phyloP scores from a whole-genome alignment of 148 eudicot species.

The Heliamphora exappendiculata region DNA sequence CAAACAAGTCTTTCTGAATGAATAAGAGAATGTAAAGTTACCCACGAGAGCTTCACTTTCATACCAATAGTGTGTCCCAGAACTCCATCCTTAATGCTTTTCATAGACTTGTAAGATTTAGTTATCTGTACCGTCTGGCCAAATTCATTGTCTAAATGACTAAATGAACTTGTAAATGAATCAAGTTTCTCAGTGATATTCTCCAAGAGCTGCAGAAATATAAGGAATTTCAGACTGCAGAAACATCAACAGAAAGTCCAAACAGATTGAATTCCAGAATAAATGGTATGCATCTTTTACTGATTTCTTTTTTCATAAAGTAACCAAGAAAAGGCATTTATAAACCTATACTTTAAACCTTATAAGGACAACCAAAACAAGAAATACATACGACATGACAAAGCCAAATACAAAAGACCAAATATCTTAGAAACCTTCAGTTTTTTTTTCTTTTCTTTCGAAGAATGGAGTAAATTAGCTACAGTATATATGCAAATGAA shows the following conservation, averaged over 20 bases:
- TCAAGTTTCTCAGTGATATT: constrained; percentile 73
- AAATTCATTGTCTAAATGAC: constrained; percentile 78
- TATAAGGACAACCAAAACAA: background rate
- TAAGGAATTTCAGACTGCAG: constrained; percentile 6
- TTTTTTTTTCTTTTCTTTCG: background rate
- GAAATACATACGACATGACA: background rate
- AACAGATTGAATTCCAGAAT: background rate
- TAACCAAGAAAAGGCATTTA: background rate
- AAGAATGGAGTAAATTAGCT: background rate
- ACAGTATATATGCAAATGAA: background rate
- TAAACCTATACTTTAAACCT: background rate
- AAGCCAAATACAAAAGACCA: background rate
- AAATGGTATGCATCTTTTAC: background rate
- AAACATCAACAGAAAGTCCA: background rate
- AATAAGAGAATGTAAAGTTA: constrained; percentile 93
- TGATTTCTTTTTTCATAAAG: background rate
- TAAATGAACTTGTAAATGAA: constrained; percentile 65
- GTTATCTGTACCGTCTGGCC: constrained; percentile 59
- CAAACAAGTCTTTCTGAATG: constrained; percentile 76
- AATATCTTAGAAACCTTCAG: background rate
- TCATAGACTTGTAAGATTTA: constrained; percentile 55
- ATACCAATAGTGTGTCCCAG: constrained; percentile 34
- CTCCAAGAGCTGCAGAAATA: constrained; percentile 63
- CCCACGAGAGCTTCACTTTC: constrained; percentile 75
- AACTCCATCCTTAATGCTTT: constrained; percentile 47